A percentile compares a stretch with the other conserved stretches of the same genome.
phyloP scores from a whole-genome alignment of 495 filamentous ascomycete species.

The Aspergillus conjunctus region DNA sequence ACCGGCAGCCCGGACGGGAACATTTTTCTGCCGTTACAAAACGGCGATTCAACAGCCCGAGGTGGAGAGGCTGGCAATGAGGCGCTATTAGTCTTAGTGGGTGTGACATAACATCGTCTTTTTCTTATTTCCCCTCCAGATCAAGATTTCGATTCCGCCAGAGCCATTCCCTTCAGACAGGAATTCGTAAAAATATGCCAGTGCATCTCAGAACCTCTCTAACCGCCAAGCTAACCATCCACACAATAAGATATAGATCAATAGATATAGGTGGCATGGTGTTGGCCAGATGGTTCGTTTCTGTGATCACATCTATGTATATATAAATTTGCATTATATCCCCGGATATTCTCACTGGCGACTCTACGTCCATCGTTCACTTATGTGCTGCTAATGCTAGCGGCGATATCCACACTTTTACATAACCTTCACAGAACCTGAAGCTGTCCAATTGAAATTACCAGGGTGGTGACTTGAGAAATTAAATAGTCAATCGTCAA shows the following conservation, averaged over 20 bases:
- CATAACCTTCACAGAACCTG: too few relatives aligned
- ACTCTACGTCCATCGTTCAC: background rate
- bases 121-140: background rate
- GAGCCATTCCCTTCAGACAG: background rate
- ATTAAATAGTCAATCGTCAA: background rate
- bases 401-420: too few relatives aligned
- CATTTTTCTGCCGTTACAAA: slow-evolving; percentile 49
- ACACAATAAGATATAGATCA: too few relatives aligned
- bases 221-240: too few relatives aligned
- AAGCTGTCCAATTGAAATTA: too few relatives aligned
- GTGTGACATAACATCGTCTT: background rate
- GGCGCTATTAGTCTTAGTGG: slow-evolving; percentile 4
- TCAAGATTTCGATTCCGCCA: background rate
- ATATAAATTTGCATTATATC: background rate
- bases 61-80: background rate
- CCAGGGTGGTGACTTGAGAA: background rate
- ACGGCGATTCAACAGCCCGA: slow-evolving; percentile 19
- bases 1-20: slow-evolving; percentile 51
- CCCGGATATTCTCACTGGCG: background rate
- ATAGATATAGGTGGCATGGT: too few relatives aligned
- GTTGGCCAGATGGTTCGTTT: too few relatives aligned
- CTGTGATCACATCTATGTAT: too few relatives aligned
- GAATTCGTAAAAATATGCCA: too few relatives aligned
- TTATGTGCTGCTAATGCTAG: too few relatives aligned
- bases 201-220: too few relatives aligned